phyloP scores from a whole-genome alignment of 2,329 filamentous ascomycete genomes.

The Fonsecaea pedrosoi region DNA sequence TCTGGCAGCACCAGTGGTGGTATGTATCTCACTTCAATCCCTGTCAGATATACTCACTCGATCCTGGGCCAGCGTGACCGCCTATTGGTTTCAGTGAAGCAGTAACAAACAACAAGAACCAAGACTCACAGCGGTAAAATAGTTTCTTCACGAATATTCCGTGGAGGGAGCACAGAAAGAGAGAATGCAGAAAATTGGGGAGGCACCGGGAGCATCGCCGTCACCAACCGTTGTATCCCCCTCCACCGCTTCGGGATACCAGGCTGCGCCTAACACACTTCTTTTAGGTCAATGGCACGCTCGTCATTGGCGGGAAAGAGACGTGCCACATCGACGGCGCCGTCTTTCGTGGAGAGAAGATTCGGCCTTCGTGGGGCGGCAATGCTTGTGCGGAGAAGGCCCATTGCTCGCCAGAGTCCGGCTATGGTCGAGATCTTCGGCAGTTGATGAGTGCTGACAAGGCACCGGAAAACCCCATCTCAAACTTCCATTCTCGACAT shows the following conservation, averaged over 20 bases:
- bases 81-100: not conserved
- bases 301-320: not conserved
- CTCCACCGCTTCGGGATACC: not conserved
- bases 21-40: not conserved
- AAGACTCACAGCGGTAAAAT: not conserved
- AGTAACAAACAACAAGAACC: not conserved
- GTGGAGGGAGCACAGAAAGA: not conserved
- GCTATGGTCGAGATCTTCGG: slow-evolving; percentile 20
- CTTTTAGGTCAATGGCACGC: slow-evolving; percentile 4
- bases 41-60: not conserved
- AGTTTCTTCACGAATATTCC: not conserved
- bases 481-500: not conserved
- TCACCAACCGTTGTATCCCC: not conserved
- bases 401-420: slow-evolving; percentile 7
- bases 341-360: slow-evolving; percentile 12
- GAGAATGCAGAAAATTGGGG: not conserved
- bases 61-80: not conserved
- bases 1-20: not conserved
- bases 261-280: slow-evolving; percentile 1
- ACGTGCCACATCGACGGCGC: not conserved
- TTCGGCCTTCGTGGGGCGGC: slow-evolving; percentile 20
- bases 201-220: slow-evolving; percentile 10
- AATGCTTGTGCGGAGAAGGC: slow-evolving; percentile 27
- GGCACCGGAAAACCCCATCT: slow-evolving; percentile 25
- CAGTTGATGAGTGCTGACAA: slow-evolving; percentile 25